Evolutionary conservation across 352 stramenopile species (phyloP), one percentile per base, ranked within the genome.

Genomic region (Phytophthora tentaculata): DNA sequence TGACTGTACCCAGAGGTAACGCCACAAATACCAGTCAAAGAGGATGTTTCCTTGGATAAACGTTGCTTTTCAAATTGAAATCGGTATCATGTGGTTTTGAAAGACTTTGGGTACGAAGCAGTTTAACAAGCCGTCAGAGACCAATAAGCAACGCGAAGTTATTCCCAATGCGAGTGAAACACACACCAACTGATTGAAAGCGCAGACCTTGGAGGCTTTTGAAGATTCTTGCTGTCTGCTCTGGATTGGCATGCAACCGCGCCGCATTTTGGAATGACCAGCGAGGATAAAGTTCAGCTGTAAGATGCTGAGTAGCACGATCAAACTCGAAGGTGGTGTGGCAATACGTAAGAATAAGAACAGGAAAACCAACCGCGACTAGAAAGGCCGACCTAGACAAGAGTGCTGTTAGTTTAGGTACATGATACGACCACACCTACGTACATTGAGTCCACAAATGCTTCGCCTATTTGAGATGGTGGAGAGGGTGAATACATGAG

Each of bases 321-420:
- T 85, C 74, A 29, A 74, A 77, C 13, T 67, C 65, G 35, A 85
- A 75, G 1, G 43, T 67, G 14, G 28, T 14, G 23, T 81, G 49
- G 14, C 67, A 76, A 39, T 77, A 76, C 9, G 8, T 35, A 7
- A 83, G 51, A 22, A 74, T 48, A 16, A 75, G 10, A 8, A 81
- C 59, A 4, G 74, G 77, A 28, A 78, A 80, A 0, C 28, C 58
- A 29, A 83, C 32, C 1, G 67, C 55, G 17, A 83, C 62, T 20
- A 80, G 52, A 8, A 83, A 61, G 48, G 80, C 75, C 37, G 74
- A 82, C 0, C 74, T 84, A 28, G 26, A 43, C 16, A 51, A 8
- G 2, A 20, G 26, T 32, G 26, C 3, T 3, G 26, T 32, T 32
- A 8, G 26, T 32, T 32, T 32, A 32, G 26, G 8, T 8, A 32